Evolutionary conservation across 2,329 filamentous ascomycete genomes (phyloP).

Genomic region (Dothideomycetes sp.): DNA sequence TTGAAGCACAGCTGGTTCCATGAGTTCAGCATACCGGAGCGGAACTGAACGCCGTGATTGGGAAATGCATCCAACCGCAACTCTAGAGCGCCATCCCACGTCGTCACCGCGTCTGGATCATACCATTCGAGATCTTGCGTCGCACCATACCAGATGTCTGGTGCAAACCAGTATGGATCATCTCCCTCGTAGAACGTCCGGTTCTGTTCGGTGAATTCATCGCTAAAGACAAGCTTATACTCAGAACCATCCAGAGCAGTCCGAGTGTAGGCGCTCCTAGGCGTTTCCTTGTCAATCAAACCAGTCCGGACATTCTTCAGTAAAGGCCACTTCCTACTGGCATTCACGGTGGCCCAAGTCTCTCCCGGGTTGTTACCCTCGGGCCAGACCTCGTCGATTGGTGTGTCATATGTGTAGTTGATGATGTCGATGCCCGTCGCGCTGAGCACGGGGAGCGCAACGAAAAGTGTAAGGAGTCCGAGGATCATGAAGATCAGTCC

Average conservation of each 20-base stretch:
- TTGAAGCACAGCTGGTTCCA: conserved; percentile 47
- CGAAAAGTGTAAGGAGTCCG: conserved; percentile 39
- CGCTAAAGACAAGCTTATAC: conserved; percentile 42
- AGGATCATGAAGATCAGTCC: conserved; percentile 34
- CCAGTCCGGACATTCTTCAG: conserved; percentile 36
- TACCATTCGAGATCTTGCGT: conserved; percentile 42
- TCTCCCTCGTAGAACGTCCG: conserved; percentile 47
- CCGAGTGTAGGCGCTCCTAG: conserved; percentile 32
- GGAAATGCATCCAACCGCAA: conserved; percentile 34
- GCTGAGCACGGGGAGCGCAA: conserved; percentile 40
- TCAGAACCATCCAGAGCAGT: conserved; percentile 34
- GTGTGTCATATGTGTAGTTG: conserved; percentile 27
- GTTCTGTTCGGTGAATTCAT: conserved; percentile 44
- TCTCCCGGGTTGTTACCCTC: conserved; percentile 10
- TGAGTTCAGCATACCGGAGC: conserved; percentile 41
- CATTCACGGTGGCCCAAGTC: conserved; percentile 37
- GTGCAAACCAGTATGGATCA: conserved; percentile 43
- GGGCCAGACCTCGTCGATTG: conserved; percentile 26
- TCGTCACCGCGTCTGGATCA: conserved; percentile 41
- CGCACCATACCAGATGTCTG: conserved; percentile 44
- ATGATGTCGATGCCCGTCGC: conserved; percentile 29
- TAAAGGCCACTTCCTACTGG: conserved; percentile 32
- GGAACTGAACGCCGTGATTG: conserved; percentile 35
- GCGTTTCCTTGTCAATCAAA: conserved; percentile 44
- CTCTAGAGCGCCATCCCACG: conserved; percentile 34